A percentile compares a stretch with the other conserved stretches of the same genome.
phyloP scores from a whole-genome alignment of 179 eudicot species.

The Nepenthes alata region DNA sequence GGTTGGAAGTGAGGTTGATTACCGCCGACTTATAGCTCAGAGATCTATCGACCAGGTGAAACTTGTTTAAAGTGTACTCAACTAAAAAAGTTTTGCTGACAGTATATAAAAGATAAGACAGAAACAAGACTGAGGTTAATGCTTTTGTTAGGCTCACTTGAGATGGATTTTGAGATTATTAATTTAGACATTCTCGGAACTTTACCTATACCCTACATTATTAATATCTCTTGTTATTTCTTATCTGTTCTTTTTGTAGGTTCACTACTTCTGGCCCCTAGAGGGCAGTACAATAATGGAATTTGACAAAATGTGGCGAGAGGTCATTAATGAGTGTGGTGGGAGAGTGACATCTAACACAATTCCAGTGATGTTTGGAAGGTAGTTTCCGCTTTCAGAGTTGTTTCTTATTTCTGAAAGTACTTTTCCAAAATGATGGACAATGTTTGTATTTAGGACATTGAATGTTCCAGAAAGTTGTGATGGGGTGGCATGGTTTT shows the following conservation, averaged over 20 bases:
- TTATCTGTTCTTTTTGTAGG: conserved; percentile 31
- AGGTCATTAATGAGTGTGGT: conserved; percentile 33
- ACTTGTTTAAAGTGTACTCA: background rate
- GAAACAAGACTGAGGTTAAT: too few relatives aligned
- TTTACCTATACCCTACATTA: background rate
- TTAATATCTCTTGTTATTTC: background rate
- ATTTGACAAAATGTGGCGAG: conserved; percentile 53
- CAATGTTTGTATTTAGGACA: conserved; percentile 25
- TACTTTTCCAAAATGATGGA: background rate
- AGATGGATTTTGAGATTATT: background rate
- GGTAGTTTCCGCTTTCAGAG: conserved; percentile 28
- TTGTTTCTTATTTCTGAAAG: background rate
- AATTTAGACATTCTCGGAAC: background rate
- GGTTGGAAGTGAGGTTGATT: conserved; percentile 87
- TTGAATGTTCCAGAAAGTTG: conserved; percentile 77
- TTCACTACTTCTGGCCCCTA: conserved; percentile 65
- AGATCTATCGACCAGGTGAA: conserved; percentile 56
- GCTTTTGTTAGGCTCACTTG: background rate
- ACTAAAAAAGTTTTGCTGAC: too few relatives aligned
- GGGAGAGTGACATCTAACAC: conserved; percentile 42
- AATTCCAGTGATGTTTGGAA: conserved; percentile 88
- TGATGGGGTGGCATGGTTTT: conserved; percentile 75
- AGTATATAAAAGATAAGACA: too few relatives aligned
- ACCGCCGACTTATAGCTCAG: conserved; percentile 75
- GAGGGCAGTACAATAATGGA: conserved; percentile 35